These are phyloP conservation scores for Lachancea kluyveri DNA, from an alignment of 805 yeast species.

Conservation along the genomic window DNA sequence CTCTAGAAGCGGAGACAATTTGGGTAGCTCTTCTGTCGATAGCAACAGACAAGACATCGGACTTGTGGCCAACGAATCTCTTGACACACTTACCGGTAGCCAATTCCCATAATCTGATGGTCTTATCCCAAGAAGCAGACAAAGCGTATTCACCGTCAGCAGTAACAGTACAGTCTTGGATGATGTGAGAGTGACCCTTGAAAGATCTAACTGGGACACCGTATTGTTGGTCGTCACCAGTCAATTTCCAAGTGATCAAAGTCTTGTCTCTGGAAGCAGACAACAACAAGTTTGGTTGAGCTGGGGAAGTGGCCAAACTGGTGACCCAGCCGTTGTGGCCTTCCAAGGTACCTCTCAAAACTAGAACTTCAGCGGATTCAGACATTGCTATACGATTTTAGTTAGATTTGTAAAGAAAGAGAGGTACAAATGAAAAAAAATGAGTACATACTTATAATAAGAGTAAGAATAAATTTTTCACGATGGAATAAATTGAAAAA, in stretches of 20 bases:
- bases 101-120: constrained; percentile 96
- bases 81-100: constrained; percentile 87
- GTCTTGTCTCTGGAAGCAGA: constrained; percentile 99
- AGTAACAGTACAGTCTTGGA: constrained; percentile 94
- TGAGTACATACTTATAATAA: too few species aligned
- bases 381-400: too few species aligned
- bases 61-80: constrained; percentile 97
- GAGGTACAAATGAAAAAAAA: neutral
- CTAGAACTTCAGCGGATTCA: constrained; percentile 86
- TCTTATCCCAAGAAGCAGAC: constrained; percentile 99
- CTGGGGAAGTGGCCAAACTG: constrained; percentile 94
- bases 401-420: constrained; percentile 8
- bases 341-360: constrained; percentile 99
- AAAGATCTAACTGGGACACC: constrained; percentile 98
- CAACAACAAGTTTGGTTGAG: constrained; percentile 95
- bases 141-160: constrained; percentile 97
- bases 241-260: constrained; percentile 95
- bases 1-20: constrained; percentile 98
- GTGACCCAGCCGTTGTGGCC: constrained; percentile 98
- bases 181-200: constrained; percentile 98
- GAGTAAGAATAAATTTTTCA: neutral
- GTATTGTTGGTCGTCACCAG: constrained; percentile 92
- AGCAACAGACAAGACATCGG: constrained; percentile 96
- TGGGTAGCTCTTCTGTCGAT: constrained; percentile 95
- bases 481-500: neutral